Percentiles rank a stretch among this genome's conserved stretches.
Evolutionary conservation across 306 rosid genomes (phyloP).

Genomic region (Citrullus amarus): DNA sequence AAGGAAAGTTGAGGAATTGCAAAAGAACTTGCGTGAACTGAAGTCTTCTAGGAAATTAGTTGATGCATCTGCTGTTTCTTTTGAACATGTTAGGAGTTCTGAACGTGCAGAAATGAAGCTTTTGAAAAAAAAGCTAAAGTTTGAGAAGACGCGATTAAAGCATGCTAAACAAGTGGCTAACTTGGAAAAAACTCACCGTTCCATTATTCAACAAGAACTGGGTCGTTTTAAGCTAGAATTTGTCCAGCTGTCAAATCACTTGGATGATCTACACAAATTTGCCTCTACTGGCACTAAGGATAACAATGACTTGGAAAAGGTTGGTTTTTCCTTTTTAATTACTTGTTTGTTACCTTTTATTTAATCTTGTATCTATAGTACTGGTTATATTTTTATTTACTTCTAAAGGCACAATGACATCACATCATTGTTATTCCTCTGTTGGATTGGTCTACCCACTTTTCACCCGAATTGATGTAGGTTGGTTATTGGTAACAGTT

Average conservation of each 20-base stretch:
- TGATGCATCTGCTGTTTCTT: slow-evolving; percentile 24
- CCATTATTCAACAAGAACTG: slow-evolving; percentile 37
- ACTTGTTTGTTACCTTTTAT: not conserved
- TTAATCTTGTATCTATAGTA: not conserved
- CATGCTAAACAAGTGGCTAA: slow-evolving; percentile 37
- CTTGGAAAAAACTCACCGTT: slow-evolving; percentile 42
- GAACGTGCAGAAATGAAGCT: slow-evolving; percentile 31
- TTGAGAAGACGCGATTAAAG: slow-evolving; percentile 49
- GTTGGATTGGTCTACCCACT: not conserved
- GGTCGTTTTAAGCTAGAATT: slow-evolving; percentile 46
- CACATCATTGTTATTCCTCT: not conserved
- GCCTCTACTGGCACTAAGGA: slow-evolving; percentile 29
- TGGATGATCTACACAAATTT: slow-evolving; percentile 41
- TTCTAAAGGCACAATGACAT: not conserved
- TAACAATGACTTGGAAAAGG: slow-evolving; percentile 39
- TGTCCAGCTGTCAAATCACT: slow-evolving; percentile 38
- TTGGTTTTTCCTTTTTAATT: slow-evolving; percentile 26
- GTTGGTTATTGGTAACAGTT: slow-evolving; percentile 3
- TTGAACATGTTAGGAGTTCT: slow-evolving; percentile 17
- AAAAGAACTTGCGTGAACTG: slow-evolving; percentile 28
- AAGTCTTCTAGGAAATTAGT: slow-evolving; percentile 28
- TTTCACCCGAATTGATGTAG: not conserved
- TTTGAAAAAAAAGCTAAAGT: slow-evolving; percentile 45
- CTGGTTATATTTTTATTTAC: not conserved
- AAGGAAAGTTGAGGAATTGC: slow-evolving; percentile 36